Evolutionary conservation across 2,329 filamentous ascomycete genomes (phyloP), one percentile per base, ranked within the genome.

Genomic region (Cladosporium cucumerinum): DNA sequence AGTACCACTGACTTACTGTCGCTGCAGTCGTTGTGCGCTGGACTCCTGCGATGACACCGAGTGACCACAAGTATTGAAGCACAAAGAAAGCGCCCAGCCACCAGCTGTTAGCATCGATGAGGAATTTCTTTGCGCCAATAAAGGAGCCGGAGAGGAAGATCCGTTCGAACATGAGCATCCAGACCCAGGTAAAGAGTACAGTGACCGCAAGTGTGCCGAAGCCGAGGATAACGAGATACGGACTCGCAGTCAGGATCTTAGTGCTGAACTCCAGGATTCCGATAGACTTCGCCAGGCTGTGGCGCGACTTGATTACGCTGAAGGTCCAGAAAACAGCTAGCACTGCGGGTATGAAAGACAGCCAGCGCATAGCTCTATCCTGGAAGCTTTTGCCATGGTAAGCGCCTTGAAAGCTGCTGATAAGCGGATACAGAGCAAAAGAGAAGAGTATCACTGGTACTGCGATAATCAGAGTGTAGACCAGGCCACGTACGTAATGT

Each of bases 1-100:
- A 99, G 78, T 99, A 99, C 95, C 95, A 99, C 78, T 99, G 95
- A 48, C 92, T 96, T 26, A 98, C 94, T 0, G 94, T 97, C 12
- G 95, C 95, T 26, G 93, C 94, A 16, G 94, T 97, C 18, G 93
- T 95, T 25, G 92, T 89, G 65, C 95, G 89, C 76, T 99, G 94
- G 25, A 98, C 86, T 21, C 92, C 93, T 65, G 92, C 89, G 74
- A 96, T 88, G 65, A 98, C 87, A 2, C 91, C 90, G 49, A 97
- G 82, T 0, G 93, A 95, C 95, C 95, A 99, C 70, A 98, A 88
- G 78, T 97, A 98, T 81, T 97, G 90, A 66, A 98, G 81, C 69
- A 97, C 87, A 79, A 97, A 99, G 76, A 89, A 96, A 26, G 87
- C 85, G n/a, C 91, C 95, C 3, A 99, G 83, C 91, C 93, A 97